Evolutionary conservation across 495 filamentous ascomycete genomes (phyloP), one percentile per base, ranked within the genome.

Genomic region (Copromyces sp.): DNA sequence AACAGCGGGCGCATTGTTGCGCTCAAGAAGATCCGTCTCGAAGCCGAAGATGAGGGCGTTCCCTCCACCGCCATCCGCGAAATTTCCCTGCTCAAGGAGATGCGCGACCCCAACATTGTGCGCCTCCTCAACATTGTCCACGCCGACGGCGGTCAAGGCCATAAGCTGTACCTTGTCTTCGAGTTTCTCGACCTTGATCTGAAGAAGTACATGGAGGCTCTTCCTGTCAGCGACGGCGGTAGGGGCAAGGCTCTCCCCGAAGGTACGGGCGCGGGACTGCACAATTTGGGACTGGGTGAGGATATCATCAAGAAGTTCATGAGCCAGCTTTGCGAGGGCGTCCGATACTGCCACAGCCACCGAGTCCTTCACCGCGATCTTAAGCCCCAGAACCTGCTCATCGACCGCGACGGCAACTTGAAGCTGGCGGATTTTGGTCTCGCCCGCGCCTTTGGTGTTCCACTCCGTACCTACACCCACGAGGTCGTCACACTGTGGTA

Each of bases 401-500:
- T 99, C 80, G 88, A 98, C 82, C 89, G 91, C 68, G 94, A 98
- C 11, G 95, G 96, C 69, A 98, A 98, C 81, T 84, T 99, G 73
- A 99, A 99, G 85, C 84, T 99, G 76, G 95, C 94, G 47, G 95
- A 99, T 87, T 99, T 99, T 79, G 95, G 95, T 80, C 86, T 99
- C 76, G 95, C 95, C 3, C 89, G 95, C 77, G 96, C 96, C 4
- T 98, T 99, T 78, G 95, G 95, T 81, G 95, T 98, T 40, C 95
- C 95, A 1, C 87, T 98, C 76, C 87, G 96, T 75, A 99, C 96
- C 40, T 98, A 98, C 80, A 99, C 95, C 70, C 95, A 99, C 81
- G 96, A 98, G 87, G 95, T 99, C 72, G 95, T 99, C 70, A 99
- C 95, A 0, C 88, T 99, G 70, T 99, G 95, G 95, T 98, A 98